A percentile compares a stretch with the other conserved stretches of the same genome.
Conservation (phyloP, 139 green algal genomes). For the Edaphochlamys debaryana region DNA sequence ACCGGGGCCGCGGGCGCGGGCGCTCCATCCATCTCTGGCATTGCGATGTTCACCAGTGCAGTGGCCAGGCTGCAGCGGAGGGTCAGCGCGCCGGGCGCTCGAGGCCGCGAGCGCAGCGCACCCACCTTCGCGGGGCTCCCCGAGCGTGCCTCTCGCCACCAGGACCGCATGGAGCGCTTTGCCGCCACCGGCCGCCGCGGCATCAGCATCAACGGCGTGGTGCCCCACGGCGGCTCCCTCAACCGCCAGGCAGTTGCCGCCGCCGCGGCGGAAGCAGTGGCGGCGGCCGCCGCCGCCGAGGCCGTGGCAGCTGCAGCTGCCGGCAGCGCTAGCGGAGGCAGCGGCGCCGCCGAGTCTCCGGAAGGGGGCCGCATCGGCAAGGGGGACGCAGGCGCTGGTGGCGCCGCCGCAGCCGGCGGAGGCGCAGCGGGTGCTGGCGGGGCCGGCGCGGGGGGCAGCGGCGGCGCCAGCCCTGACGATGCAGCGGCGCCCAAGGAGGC, state of each 20-base stretch:
- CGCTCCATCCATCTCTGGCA: neutral
- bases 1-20: neutral
- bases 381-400: neutral
- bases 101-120: neutral
- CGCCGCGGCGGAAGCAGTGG: too few relatives aligned
- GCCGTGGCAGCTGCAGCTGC: too few relatives aligned
- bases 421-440: too few relatives aligned
- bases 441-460: neutral
- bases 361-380: too few relatives aligned
- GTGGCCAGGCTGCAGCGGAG: neutral
- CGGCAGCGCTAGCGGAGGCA: neutral
- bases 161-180: too few relatives aligned
- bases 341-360: neutral
- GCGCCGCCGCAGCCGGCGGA: too few relatives aligned
- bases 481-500: too few relatives aligned
- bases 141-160: too few relatives aligned
- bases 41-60: neutral
- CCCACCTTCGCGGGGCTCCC: too few relatives aligned
- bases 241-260: too few relatives aligned
- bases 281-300: too few relatives aligned
- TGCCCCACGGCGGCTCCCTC: neutral
- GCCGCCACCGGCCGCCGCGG: too few relatives aligned
- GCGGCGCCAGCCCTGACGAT: neutral
- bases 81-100: neutral
- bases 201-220: neutral